These are phyloP conservation scores for Patellifolia procumbens DNA, from an alignment of 179 eudicot genomes.

Conservation along the genomic window DNA sequence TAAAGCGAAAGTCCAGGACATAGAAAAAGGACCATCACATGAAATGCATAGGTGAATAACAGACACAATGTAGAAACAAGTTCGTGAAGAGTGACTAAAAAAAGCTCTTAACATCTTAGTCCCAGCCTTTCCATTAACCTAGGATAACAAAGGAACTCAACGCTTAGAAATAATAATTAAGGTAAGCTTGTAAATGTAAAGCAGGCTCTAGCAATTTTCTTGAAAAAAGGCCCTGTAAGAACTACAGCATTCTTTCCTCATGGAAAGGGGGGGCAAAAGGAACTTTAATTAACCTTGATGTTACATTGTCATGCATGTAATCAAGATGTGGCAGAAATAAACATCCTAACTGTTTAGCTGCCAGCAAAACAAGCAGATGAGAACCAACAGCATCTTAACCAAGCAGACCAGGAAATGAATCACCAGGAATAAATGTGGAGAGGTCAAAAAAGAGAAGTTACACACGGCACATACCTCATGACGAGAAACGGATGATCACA, in stretches of 20 bases:
- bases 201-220: neutral
- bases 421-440: neutral
- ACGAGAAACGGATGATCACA: slow-evolving; percentile 99
- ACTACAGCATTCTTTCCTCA: neutral
- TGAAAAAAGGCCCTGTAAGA: neutral
- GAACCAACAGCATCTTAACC: slow-evolving; percentile 1
- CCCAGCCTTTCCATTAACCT: neutral
- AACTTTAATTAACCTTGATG: neutral
- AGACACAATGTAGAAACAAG: neutral
- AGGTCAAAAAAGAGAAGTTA: slow-evolving; percentile 1
- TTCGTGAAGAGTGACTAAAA: neutral
- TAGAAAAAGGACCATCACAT: neutral
- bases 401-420: neutral
- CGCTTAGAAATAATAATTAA: too few species aligned
- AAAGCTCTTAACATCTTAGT: neutral
- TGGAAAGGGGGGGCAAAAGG: neutral
- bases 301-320: neutral
- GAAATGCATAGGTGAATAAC: neutral
- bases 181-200: neutral
- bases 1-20: neutral
- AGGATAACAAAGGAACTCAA: neutral
- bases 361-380: neutral
- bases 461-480: slow-evolving; percentile 62
- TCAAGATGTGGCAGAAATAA: neutral
- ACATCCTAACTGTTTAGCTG: neutral